Evolutionary conservation across 176 grass and related monocot species (phyloP), one percentile per base, ranked within the genome.

Genomic region (Oryza glaberrima): DNA sequence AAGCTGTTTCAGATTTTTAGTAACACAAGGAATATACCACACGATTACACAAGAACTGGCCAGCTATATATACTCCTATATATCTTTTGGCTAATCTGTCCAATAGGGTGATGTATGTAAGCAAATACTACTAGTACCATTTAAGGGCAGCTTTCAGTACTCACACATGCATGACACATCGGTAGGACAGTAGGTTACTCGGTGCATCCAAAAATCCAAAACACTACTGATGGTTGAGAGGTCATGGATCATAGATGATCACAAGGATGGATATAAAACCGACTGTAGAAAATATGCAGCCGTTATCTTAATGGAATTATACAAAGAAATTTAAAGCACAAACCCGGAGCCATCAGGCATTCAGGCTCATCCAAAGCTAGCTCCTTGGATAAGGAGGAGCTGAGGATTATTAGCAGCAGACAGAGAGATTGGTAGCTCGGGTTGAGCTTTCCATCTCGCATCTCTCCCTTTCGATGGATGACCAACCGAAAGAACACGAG

Each of bases 371-470:
- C 68, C 68, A 48, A 73, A 73, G 66, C 66, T 68, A 73, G 41
- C 41, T 28, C 43, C 4, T 43, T 43, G 70, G 70, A 73, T 26
- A 47, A 74, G 45, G 22, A 74, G 72, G 44, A 74, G 58, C 54
- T 7, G n/a, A 63, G 56, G 16, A 30, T 45, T 28, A 44, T 30
- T 49, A 49, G 70, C 19, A 64, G 25, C 23, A 20, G 11, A 15
- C 0, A 12, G 65, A 23, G 11, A 46, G 67, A 67, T 19, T 7
- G 69, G 69, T 73, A 73, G 81, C 73, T 82, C 8, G 46, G 25
- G 32, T 86, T 78, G 79, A 74, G 67, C 88, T 90, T 90, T 90
- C 73, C 58, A 11, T 36, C 32, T 32, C 5, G 40, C 22, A 49
- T 76, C 83, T 56, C 58, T n/a, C 44, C 3, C 34, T 49, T 34